phyloP scores from a whole-genome alignment of 306 rosid species.

The Vigna angularis region DNA sequence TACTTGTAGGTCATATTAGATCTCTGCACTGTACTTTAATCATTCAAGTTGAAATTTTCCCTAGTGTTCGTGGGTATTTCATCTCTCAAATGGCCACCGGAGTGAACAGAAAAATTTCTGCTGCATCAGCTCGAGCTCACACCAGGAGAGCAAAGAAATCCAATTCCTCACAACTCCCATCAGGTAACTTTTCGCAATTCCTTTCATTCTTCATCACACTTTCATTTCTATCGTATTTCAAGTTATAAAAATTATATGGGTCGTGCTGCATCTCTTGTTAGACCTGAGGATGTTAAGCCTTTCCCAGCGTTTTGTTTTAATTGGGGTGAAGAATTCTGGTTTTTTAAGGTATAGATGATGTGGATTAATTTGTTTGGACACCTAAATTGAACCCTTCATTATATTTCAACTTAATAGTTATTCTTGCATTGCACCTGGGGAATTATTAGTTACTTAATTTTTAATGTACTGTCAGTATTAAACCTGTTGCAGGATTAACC shows the following conservation, averaged over 20 bases:
- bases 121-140: constrained; percentile 84
- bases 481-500: background rate
- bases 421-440: background rate
- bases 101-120: constrained; percentile 70
- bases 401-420: constrained; percentile 3
- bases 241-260: background rate
- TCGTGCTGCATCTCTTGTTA: background rate
- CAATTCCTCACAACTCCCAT: constrained; percentile 54
- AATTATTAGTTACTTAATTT: constrained; percentile 5
- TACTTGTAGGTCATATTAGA: background rate
- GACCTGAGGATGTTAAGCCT: constrained; percentile 10
- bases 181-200: constrained; percentile 53
- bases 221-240: background rate
- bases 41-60: background rate
- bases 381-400: background rate
- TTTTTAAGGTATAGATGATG: background rate
- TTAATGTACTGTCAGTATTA: background rate
- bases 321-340: background rate
- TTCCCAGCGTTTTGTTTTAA: background rate
- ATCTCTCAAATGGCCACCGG: constrained; percentile 62
- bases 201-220: background rate
- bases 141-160: constrained; percentile 64
- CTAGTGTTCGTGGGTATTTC: background rate
- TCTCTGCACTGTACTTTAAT: background rate
- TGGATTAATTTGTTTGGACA: background rate